phyloP scores from a whole-genome alignment of 2,329 filamentous ascomycete species.

The Drechslerella coelobrocha region DNA sequence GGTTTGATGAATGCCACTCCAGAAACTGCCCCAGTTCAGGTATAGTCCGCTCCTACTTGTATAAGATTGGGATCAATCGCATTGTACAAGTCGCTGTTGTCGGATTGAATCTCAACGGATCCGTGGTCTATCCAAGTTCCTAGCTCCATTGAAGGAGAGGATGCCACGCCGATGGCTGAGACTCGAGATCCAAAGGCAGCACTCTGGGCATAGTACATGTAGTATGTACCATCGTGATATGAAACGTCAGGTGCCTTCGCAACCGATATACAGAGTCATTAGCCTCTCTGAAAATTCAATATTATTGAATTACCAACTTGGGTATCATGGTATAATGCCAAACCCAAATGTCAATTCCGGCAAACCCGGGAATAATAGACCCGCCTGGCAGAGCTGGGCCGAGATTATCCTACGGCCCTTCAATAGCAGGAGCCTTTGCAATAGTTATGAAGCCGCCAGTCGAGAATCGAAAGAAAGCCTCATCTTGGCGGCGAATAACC shows the following conservation, averaged over 20 bases:
- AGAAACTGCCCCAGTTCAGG: slow-evolving; percentile 73
- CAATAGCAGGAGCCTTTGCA: slow-evolving; percentile 58
- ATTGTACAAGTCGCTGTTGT: slow-evolving; percentile 62
- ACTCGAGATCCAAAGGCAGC: slow-evolving; percentile 66
- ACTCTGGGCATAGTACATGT: slow-evolving; percentile 71
- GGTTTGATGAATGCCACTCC: slow-evolving; percentile 69
- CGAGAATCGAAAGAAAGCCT: slow-evolving; percentile 61
- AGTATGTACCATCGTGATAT: slow-evolving; percentile 66
- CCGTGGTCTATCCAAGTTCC: slow-evolving; percentile 69
- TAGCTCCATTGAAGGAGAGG: slow-evolving; percentile 61
- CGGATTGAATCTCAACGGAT: slow-evolving; percentile 63
- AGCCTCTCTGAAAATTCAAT: neutral
- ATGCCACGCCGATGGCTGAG: slow-evolving; percentile 68
- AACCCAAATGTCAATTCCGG: slow-evolving; percentile 60
- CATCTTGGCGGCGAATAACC: slow-evolving; percentile 59
- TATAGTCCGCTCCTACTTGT: slow-evolving; percentile 60
- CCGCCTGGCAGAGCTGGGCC: slow-evolving; percentile 59
- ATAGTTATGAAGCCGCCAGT: slow-evolving; percentile 60
- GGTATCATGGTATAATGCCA: slow-evolving; percentile 24
- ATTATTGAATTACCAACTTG: too few relatives aligned
- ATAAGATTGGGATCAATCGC: slow-evolving; percentile 68
- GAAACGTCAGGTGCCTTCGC: slow-evolving; percentile 69
- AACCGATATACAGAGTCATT: neutral
- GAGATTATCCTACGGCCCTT: slow-evolving; percentile 60
- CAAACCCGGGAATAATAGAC: slow-evolving; percentile 58